phyloP scores from a whole-genome alignment of 805 yeast genomes.

The Teunomyces aglyptinius region DNA sequence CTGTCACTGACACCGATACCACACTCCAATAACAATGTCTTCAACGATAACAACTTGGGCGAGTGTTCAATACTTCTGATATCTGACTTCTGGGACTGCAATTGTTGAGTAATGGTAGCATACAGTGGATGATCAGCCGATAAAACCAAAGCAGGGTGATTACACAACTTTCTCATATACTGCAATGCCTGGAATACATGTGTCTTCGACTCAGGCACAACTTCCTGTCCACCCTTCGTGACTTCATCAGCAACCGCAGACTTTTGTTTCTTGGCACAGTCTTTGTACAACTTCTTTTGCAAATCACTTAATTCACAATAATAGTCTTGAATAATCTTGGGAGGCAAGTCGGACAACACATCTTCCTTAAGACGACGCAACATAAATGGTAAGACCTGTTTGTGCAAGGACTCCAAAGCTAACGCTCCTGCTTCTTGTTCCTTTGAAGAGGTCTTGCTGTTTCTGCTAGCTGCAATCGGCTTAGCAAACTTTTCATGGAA shows the following conservation, averaged over 20 bases:
- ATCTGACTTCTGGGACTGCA: conserved; percentile 56
- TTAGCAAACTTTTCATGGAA: conserved; percentile 96
- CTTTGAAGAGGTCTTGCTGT: conserved; percentile 80
- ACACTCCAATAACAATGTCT: conserved; percentile 81
- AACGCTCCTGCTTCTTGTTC: conserved; percentile 97
- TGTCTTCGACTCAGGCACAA: conserved; percentile 58
- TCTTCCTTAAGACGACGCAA: conserved; percentile 94
- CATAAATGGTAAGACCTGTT: conserved; percentile 95
- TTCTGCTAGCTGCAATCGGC: conserved; percentile 93
- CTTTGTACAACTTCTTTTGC: conserved; percentile 83
- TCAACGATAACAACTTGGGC: conserved; percentile 83
- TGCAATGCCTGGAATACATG: conserved; percentile 97
- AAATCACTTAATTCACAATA: conserved; percentile 93
- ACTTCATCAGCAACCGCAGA: conserved; percentile 65
- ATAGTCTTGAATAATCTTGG: conserved; percentile 96
- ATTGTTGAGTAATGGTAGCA: conserved; percentile 59
- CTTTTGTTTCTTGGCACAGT: conserved; percentile 85
- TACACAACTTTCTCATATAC: conserved; percentile 94
- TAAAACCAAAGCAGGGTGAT: conserved; percentile 90
- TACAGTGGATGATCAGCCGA: conserved; percentile 82
- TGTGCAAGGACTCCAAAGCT: conserved; percentile 93
- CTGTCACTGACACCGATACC: conserved; percentile 68
- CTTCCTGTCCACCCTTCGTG: conserved; percentile 28
- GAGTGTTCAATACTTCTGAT: conserved; percentile 79
- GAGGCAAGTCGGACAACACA: conserved; percentile 93